Evolutionary conservation across 2,329 filamentous ascomycete species (phyloP).

Genomic region (Penicillium sp.): DNA sequence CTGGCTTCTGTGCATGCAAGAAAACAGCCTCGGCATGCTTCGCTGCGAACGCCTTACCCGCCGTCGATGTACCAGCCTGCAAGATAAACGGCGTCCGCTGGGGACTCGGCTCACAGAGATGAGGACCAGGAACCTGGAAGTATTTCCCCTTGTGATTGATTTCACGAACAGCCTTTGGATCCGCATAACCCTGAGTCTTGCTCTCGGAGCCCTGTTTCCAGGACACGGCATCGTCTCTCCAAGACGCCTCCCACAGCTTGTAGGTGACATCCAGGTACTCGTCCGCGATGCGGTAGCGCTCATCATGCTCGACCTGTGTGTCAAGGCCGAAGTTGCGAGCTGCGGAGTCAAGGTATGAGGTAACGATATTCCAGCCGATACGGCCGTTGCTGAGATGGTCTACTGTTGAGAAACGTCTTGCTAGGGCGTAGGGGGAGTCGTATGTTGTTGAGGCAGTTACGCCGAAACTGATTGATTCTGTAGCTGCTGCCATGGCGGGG

Average conservation of each 20-base stretch:
- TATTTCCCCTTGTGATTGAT: constrained; percentile 45
- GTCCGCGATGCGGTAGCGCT: constrained; percentile 51
- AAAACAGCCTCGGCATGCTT: constrained; percentile 50
- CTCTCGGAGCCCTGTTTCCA: constrained; percentile 21
- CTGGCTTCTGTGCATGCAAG: constrained; percentile 46
- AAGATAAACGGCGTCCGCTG: constrained; percentile 52
- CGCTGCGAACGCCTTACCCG: constrained; percentile 49
- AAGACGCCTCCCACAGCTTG: constrained; percentile 56
- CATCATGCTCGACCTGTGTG: constrained; percentile 51
- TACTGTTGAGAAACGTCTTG: constrained; percentile 55
- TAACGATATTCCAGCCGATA: constrained; percentile 56
- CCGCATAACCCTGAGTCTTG: constrained; percentile 30
- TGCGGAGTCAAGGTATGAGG: constrained; percentile 49
- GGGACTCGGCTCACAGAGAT: constrained; percentile 46
- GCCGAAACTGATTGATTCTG: constrained; percentile 51
- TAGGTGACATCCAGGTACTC: constrained; percentile 50
- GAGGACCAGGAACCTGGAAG: constrained; percentile 47
- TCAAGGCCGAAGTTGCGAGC: constrained; percentile 50
- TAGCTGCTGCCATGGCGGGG: constrained; percentile 50
- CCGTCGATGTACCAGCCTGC: constrained; percentile 49
- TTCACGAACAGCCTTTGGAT: constrained; percentile 36
- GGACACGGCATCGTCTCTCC: constrained; percentile 45
- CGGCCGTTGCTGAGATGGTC: constrained; percentile 55
- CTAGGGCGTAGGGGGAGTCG: constrained; percentile 56
- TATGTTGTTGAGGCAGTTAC: constrained; percentile 58